phyloP scores from a whole-genome alignment of 371 early-diverging fungal species.

The Syncephalis plumigaleata region DNA sequence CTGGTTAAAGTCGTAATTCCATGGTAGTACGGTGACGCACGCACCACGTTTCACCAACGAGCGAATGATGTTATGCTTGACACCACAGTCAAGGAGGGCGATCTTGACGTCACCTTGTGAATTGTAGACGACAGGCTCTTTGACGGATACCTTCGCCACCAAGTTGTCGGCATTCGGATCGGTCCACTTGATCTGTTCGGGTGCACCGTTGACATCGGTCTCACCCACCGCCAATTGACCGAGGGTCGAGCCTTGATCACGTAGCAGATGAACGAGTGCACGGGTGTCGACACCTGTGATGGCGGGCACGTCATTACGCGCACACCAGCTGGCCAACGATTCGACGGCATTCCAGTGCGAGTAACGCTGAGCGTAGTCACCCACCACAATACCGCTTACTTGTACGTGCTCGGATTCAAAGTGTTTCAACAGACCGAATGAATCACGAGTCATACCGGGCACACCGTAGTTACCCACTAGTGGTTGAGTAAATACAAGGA shows the following conservation, averaged over 20 bases:
- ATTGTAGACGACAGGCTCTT: slow-evolving; percentile 49
- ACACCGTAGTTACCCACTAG: slow-evolving; percentile 84
- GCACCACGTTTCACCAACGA: slow-evolving; percentile 62
- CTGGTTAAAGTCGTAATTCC: slow-evolving; percentile 53
- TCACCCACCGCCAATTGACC: slow-evolving; percentile 49
- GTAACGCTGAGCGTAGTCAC: slow-evolving; percentile 68
- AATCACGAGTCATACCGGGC: slow-evolving; percentile 56
- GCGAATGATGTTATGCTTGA: slow-evolving; percentile 84
- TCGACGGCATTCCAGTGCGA: slow-evolving; percentile 86
- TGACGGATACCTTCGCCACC: slow-evolving; percentile 56
- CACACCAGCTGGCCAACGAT: slow-evolving; percentile 77
- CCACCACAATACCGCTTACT: slow-evolving; percentile 70
- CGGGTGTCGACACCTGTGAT: slow-evolving; percentile 90
- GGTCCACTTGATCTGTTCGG: slow-evolving; percentile 18
- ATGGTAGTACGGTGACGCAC: slow-evolving; percentile 70
- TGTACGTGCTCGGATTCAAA: slow-evolving; percentile 80
- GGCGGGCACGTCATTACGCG: slow-evolving; percentile 70
- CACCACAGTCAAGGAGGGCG: slow-evolving; percentile 77
- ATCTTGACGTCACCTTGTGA: slow-evolving; percentile 50
- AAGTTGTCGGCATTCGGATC: slow-evolving; percentile 73
- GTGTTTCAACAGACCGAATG: slow-evolving; percentile 59
- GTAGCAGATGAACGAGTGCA: slow-evolving; percentile 69
- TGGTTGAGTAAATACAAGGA: slow-evolving; percentile 66
- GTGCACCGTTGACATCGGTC: slow-evolving; percentile 16
- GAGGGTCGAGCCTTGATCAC: slow-evolving; percentile 70